Evolutionary conservation across 1,139 yeast species (phyloP), one percentile per base, ranked within the genome.

Genomic region (Hansenula sp.): DNA sequence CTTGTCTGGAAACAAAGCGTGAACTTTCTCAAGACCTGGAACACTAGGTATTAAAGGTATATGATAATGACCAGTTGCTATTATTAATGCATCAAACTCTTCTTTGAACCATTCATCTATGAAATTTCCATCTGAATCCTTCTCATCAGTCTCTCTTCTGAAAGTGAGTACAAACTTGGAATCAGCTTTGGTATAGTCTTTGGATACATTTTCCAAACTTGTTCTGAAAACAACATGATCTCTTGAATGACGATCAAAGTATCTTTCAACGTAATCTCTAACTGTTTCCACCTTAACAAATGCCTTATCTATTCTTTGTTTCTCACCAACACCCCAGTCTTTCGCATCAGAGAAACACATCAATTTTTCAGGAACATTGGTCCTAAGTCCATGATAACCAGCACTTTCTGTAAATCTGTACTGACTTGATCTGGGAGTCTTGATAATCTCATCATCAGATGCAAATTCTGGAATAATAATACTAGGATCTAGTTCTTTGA

Each of bases 41-140:
- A 69, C 61, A 8, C 51, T 47, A 2, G 81, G 81, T 24, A 72
- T 59, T 38, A 52, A 60, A 2, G 80, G 79, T 6, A 67, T 64
- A 19, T 69, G 67, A 52, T 72, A 76, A 50, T 75, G 80, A 18
- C 82, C 82, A 34, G 69, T 67, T 1, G 79, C 72, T n/a, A 73
- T 59, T 8, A 75, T 68, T 6, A 74, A 64, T n/a, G 69, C 68
- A 53, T 75, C 79, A 47, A 67, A 75, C 17, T 56, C 56, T 32
- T 66, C 64, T 29, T 55, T 58, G 47, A 57, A 69, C 76, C 71
- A 72, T 26, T 42, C 36, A 39, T 59, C 65, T 10, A 48, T 28
- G 3, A 44, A 43, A 14, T 52, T 54, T 32, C 51, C 51, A 4
- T 50, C 42, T n/a, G 46, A 39, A 34, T 53, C 54, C 9, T 10